Base-by-base conservation (phyloP, 169 alveolate genomes). In the Plasmodium chabaudi region DNA sequence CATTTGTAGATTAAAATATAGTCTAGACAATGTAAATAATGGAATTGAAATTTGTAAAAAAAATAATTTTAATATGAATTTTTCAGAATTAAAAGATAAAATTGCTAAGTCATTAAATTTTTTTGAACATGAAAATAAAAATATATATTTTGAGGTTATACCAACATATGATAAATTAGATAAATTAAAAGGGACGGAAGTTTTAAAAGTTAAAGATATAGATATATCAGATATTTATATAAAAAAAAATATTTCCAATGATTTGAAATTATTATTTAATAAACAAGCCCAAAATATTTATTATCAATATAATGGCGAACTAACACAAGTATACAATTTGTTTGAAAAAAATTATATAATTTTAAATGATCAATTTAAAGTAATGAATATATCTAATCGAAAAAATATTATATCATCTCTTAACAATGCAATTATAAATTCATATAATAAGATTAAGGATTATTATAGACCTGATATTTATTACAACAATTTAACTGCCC, bases 101-200 rank as follows among this genome's bases (percentile, higher is more conserved):
- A 68, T 82, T 57, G 17, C 42, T 6, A 53, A 19, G 10, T 25
- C 67, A 2, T 7, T 82, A n/a, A 57, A 82, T 0, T 82, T 53
- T 19, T 82, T 82, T 27, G 90, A 82, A 49, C 57, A 82, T 47
- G 90, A 82, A 55, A 82, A 82, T 46, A 67, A 17, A 60, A 65
- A 82, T 19, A 82, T 82, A 17, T 82, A 82, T 82, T 82, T 82
- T 82, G 90, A 82, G 10, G 71, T 69, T 5, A 68, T 82, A 23
- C 90, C 90, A 15, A 12, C 47, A n/a, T 82, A 82, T 82, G 82
- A 82, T 9, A 53, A 47, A 13, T 51, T 82, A 44, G 21, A 46
- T 9, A 49, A 51, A 7, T 44, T 82, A 59, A 82, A 82, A 42
- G 90, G 90, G 2, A 82, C 90, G 0, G 86, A 82, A 67, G 84